These are phyloP conservation scores for Vigna reflexopilosa DNA, from an alignment of 306 rosid genomes.

Conservation along the genomic window DNA sequence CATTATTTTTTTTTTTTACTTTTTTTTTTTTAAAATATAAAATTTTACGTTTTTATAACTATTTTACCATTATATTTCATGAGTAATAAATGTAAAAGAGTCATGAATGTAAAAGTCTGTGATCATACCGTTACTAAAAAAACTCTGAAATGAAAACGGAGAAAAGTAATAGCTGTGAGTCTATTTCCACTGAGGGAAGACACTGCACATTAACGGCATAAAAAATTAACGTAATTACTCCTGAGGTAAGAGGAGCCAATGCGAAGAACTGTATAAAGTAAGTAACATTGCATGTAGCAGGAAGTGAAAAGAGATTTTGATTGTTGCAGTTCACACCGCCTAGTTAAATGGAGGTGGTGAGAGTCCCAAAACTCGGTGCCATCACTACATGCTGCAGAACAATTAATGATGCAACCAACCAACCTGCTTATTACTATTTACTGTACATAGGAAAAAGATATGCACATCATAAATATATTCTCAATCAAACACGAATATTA, in stretches of 20 bases:
- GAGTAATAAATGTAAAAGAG: too few species aligned
- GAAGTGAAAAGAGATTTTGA: neutral
- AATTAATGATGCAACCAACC: slow-evolving; percentile 30
- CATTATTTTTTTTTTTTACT: too few species aligned
- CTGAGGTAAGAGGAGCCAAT: neutral
- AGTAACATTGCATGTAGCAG: too few species aligned
- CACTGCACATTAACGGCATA: neutral
- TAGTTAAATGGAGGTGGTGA: neutral
- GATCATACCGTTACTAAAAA: too few species aligned
- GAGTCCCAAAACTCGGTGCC: neutral
- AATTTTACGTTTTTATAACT: too few species aligned
- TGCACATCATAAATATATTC: neutral
- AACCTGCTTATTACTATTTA: slow-evolving; percentile 17
- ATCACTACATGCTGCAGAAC: neutral
- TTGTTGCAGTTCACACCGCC: neutral
- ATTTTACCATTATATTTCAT: too few species aligned
- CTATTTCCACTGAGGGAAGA: neutral
- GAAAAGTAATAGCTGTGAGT: neutral
- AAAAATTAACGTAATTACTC: neutral
- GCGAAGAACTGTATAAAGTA: neutral
- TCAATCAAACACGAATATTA: neutral
- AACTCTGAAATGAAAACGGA: too few species aligned
- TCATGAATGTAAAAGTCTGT: too few species aligned
- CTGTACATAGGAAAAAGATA: slow-evolving; percentile 6
- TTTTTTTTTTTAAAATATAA: too few species aligned